Base-by-base conservation (phyloP, 495 filamentous ascomycete genomes). In the Neurospora sp. region DNA sequence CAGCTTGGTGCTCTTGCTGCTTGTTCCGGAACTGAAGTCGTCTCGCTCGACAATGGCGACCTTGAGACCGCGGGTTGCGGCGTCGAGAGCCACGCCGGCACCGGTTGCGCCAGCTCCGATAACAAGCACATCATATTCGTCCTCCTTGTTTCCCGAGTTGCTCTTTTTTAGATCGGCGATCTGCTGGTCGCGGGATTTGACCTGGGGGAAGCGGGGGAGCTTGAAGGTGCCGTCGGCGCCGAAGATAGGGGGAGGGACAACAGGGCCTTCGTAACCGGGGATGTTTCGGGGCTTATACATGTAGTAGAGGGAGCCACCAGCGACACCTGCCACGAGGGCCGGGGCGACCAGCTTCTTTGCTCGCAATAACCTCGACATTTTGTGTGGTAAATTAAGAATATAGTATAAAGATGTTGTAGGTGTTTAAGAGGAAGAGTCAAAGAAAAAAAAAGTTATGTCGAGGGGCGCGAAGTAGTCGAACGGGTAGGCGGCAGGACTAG, bases 91-190 rank as follows among this genome's bases (percentile, higher is more conserved):
- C 78, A 98, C 93, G 49, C 96, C 96, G 40, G 93, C 88, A 8
- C 96, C 96, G 5, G 96, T 99, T 39, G 96, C 96, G 72, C 96
- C 96, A 72, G 89, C 95, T 70, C 96, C 96, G 80, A 98, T 96
- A 41, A 99, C 86, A 69, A 98, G 82, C 72, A 99, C 84, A 81
- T 98, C 96, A 82, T 99, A 98, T 41, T 86, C 84, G 41, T 85
- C 83, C 7, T 84, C 83, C 20, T 79, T 74, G 39, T 69, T 71
- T 27, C 77, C 78, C 4, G 76, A 71, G 66, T 66, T 77, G 73
- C 86, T 83, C 79, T 83, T 83, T 78, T 86, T 86, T 72, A 92
- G 79, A 69, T 88, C 87, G 77, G 82, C 84, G 73, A 92, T 88
- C 82, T 91, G 90, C 79, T 91, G 89, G 35, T 85, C 83, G 71